Conservation (phyloP, 2,329 filamentous ascomycete species). For the Alternaria sp. region DNA sequence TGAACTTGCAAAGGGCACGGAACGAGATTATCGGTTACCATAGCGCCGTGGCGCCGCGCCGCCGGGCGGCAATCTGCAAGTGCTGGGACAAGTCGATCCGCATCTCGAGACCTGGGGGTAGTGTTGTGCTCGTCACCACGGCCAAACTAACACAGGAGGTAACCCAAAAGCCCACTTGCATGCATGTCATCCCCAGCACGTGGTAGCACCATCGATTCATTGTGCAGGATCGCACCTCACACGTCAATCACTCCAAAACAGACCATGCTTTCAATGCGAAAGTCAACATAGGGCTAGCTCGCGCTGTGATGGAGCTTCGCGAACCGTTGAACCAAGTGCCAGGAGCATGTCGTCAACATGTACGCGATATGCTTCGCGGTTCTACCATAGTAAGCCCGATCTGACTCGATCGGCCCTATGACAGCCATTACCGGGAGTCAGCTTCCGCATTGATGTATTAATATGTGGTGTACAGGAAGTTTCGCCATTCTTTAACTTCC, state of each 20-base stretch:
- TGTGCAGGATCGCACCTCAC: background rate
- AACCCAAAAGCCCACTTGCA: background rate
- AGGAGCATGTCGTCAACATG: slow-evolving; percentile 6
- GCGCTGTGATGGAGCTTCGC: background rate
- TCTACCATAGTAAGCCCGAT: background rate
- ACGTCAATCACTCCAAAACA: background rate
- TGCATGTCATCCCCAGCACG: background rate
- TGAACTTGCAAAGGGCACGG: slow-evolving; percentile 1
- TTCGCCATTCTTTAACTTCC: background rate
- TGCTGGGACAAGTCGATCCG: background rate
- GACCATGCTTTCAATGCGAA: background rate
- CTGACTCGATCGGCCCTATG: slow-evolving; percentile 4
- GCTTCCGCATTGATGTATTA: slow-evolving; percentile 3
- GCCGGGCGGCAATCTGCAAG: background rate
- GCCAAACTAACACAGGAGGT: background rate
- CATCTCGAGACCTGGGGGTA: background rate
- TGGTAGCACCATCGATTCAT: background rate
- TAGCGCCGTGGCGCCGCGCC: background rate
- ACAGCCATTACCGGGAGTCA: background rate
- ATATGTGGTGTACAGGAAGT: slow-evolving; percentile 1
- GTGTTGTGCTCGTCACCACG: background rate
- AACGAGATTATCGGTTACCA: background rate
- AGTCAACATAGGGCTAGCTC: slow-evolving; percentile 4
- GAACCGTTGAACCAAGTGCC: slow-evolving; percentile 4
- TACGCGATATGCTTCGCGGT: slow-evolving; percentile 5